phyloP scores from a whole-genome alignment of 129 eudicot species.

The Helianthus tuberosus region DNA sequence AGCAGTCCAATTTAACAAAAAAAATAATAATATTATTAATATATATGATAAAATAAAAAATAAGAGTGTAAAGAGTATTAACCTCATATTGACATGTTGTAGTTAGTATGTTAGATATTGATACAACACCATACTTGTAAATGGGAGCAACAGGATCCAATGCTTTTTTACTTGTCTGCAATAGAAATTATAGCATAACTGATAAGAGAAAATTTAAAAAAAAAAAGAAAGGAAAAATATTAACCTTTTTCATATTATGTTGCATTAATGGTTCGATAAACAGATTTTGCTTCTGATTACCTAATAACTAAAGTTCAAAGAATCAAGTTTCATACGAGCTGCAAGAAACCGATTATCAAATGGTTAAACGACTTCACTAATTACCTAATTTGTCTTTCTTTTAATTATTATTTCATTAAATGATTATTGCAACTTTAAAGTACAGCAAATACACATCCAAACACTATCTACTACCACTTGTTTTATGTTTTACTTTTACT shows the following conservation, averaged over 20 bases:
- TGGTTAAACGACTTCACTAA: neutral
- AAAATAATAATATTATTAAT: neutral
- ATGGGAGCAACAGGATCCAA: constrained; percentile 98
- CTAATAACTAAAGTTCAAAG: neutral
- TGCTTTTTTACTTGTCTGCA: constrained; percentile 80
- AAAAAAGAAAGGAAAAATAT: neutral
- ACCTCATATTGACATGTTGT: constrained; percentile 99
- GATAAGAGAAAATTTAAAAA: neutral
- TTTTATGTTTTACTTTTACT: neutral
- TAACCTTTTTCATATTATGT: neutral
- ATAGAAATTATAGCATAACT: constrained; percentile 8
- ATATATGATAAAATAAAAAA: neutral
- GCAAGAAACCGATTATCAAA: constrained; percentile 1
- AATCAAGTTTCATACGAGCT: neutral
- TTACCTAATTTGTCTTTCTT: neutral
- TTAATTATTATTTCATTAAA: neutral
- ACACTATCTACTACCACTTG: neutral
- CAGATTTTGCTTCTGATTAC: neutral
- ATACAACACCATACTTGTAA: constrained; percentile 79
- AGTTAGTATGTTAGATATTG: constrained; percentile 93
- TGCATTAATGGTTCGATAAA: neutral
- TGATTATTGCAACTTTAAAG: neutral
- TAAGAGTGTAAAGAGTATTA: constrained; percentile 4
- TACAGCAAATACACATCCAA: neutral
- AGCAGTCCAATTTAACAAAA: neutral